Evolutionary conservation across 164 flowering plant species (phyloP), one percentile per base, ranked within the genome.

Genomic region (Annona cherimola): DNA sequence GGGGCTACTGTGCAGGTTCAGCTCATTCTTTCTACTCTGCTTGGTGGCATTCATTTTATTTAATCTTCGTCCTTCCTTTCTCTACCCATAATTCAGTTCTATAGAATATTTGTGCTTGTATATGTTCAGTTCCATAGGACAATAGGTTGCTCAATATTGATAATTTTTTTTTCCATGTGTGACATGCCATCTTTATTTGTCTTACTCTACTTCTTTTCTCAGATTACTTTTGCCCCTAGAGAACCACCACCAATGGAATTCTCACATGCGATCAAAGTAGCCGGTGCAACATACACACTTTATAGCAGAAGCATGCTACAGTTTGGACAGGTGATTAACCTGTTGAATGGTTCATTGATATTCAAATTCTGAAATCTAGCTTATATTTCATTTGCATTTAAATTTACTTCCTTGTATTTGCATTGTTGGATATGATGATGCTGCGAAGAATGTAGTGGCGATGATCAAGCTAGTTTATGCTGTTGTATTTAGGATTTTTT

Each of bases 1-100:
- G 85, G 84, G 69, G 73, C 79, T 74, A 83, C 86, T 70, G 62
- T 76, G 68, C 85, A 87, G 90, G 90, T 87, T 76, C 61, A 66
- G 35, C 72, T 73, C 80, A 66, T 68, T 72, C 73, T 46, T 64
- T 75, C 45, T 66, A 50, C 61, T 19, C 6, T 71, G 0, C 14
- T 50, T 50, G 11, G 57, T 9, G 14, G 57, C 9, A 3, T 7
- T 50, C 3, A 9, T 50, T 50, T 50, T 50, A 50, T 50, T 26
- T 26, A 26, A 26, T 26, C 35, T 26, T 26, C 35, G 0, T 26
- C 35, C 35, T 26, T 26, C 35, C 35, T 26, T 26, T 26, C 45
- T 64, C n/a, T 46, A 14, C 42, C 61, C 18, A 39, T 3, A 45
- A 43, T 46, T 66, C 14, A 50, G 14, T 42, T 43, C 20, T 66